A percentile compares a stretch with the other conserved stretches of the same genome.
phyloP scores from a whole-genome alignment of 1,139 yeast species.

The Geotrichum phurueaensis region DNA sequence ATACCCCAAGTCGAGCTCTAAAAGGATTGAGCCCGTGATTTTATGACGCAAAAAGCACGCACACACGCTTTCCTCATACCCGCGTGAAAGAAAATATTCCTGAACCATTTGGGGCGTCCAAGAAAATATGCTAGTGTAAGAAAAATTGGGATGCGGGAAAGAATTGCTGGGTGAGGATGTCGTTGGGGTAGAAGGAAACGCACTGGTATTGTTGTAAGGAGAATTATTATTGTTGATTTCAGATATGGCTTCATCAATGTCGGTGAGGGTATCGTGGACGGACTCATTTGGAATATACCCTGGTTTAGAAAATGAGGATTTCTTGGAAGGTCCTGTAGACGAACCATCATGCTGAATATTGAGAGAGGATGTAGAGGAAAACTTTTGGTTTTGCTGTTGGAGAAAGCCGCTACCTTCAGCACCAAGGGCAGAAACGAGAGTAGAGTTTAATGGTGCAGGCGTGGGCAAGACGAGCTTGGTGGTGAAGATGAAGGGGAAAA shows the following conservation, averaged over 20 bases:
- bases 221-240: conserved; percentile 42
- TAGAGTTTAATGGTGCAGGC: conserved; percentile 28
- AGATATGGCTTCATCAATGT: conserved; percentile 77
- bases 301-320: conserved; percentile 4
- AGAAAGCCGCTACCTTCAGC: not conserved
- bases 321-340: not conserved
- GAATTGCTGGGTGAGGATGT: conserved; percentile 5
- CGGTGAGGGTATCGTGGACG: conserved; percentile 60
- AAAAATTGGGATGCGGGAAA: not conserved
- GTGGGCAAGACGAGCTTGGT: conserved; percentile 32
- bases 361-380: not conserved
- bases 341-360: conserved; percentile 3
- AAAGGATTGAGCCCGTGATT: conserved; percentile 76
- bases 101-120: conserved; percentile 90
- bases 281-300: conserved; percentile 31
- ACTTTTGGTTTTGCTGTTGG: not conserved
- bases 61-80: conserved; percentile 68
- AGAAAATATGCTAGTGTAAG: conserved; percentile 27
- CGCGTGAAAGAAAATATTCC: conserved; percentile 63
- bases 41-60: conserved; percentile 81
- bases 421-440: conserved; percentile 9
- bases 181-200: conserved; percentile 1
- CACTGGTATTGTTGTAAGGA: conserved; percentile 22
- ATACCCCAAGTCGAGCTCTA: conserved; percentile 79
- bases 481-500: conserved; percentile 79